Evolutionary conservation across 257 asterid species (phyloP), one percentile per base, ranked within the genome.

Genomic region (Haberlea rhodopensis): DNA sequence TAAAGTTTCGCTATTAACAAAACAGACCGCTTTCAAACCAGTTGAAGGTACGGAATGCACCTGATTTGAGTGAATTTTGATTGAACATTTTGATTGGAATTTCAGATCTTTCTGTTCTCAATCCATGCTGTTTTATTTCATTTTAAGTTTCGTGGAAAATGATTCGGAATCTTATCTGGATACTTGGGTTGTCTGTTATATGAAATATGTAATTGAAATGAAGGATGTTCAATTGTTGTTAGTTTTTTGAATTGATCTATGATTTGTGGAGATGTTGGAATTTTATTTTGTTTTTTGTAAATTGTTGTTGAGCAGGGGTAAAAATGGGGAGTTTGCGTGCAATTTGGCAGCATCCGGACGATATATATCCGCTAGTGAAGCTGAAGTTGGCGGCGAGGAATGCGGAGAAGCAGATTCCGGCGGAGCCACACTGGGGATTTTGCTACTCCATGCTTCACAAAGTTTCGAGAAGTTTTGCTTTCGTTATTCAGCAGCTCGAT

Each of bases 401-500:
- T 23, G 95, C 95, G 73, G 96, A 75, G 74, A 89, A 82, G 82
- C 97, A 87, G 94, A 92, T 89, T 74, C 97, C 91, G 61, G 67
- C 85, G 66, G 83, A 85, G 82, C 95, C 96, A 28, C 96, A 91
- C 82, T 91, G 96, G 97, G 89, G 84, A 65, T 91, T 91, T 76
- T 91, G 98, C 67, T 91, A 91, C 82, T 6, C 75, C 24, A 84
- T 89, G 96, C 97, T 91, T 60, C 94, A 78, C 25, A 91, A 87
- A 79, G 98, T 91, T 66, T 91, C 98, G 22, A 83, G 97, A 66
- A 89, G 97, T 61, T 92, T 85, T 71, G 87, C 84, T 66, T 82
- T 89, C 71, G 96, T 92, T 52, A 87, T 92, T 77, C 97, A 87
- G 80, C 97, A 92, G 82, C 96, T 92, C 69, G 96, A 85, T 34